Conservation (phyloP, 345 rosid species). For the Aegle marmelos region DNA sequence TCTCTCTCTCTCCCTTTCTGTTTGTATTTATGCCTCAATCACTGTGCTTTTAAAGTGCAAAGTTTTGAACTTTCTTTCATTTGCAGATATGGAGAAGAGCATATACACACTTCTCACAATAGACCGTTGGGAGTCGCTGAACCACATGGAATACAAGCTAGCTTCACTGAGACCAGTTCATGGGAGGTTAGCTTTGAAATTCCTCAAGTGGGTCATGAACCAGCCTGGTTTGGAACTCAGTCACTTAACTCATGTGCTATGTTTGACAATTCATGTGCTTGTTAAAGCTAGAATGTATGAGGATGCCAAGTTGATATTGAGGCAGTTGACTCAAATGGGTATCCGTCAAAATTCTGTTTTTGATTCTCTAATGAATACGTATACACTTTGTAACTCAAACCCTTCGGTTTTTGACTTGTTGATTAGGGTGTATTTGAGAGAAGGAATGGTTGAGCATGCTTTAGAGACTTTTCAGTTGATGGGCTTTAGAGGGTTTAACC, state of each 20-base stretch:
- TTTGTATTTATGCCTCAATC: not conserved
- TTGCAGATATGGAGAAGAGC: constrained; percentile 61
- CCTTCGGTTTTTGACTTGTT: constrained; percentile 84
- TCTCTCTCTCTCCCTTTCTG: not conserved
- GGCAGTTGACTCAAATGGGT: constrained; percentile 47
- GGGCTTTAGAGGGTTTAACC: constrained; percentile 64
- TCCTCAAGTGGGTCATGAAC: constrained; percentile 66
- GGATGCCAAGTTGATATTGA: constrained; percentile 56
- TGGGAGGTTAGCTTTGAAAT: constrained; percentile 80
- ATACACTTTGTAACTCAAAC: constrained; percentile 79
- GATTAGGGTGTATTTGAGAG: constrained; percentile 60
- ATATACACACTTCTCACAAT: constrained; percentile 69
- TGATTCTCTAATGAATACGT: constrained; percentile 62
- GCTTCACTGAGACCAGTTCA: constrained; percentile 76
- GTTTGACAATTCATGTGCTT: constrained; percentile 66
- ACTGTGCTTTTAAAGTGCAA: not conserved
- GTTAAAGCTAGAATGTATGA: constrained; percentile 83
- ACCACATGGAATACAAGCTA: constrained; percentile 70
- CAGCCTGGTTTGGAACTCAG: constrained; percentile 65
- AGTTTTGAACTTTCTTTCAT: not conserved
- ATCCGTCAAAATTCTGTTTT: constrained; percentile 51
- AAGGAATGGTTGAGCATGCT: constrained; percentile 59
- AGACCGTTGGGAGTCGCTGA: constrained; percentile 86
- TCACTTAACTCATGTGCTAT: constrained; percentile 55
- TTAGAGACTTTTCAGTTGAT: constrained; percentile 59